Conservation (phyloP, 208 protist species). For the Leishmania guyanensis region DNA sequence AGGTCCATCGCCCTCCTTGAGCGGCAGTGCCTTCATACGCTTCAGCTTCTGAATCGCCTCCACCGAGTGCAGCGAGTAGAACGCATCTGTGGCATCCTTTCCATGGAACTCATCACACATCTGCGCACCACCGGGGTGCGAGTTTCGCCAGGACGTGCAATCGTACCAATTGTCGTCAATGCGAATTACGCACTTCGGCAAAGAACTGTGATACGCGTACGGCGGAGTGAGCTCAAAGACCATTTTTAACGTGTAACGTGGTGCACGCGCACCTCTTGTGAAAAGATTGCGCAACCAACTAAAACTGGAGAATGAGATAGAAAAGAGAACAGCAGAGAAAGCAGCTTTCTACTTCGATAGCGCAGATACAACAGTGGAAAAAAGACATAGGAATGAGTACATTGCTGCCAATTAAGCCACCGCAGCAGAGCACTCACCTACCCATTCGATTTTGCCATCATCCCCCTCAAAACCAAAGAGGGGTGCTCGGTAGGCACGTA, state of each 20-base stretch:
- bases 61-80: conserved; percentile 81
- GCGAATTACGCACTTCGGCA: conserved; percentile 79
- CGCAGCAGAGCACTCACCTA: background rate
- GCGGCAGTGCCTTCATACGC: conserved; percentile 70
- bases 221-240: conserved; percentile 57
- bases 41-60: conserved; percentile 80
- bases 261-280: background rate
- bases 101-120: conserved; percentile 80
- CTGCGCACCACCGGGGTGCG: conserved; percentile 73
- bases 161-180: conserved; percentile 85
- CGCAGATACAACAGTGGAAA: background rate
- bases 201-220: conserved; percentile 58
- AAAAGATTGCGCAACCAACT: background rate
- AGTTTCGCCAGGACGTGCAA: conserved; percentile 73
- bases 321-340: background rate
- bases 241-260: conserved; percentile 24
- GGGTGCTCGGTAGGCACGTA: background rate
- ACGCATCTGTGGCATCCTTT: conserved; percentile 75
- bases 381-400: too few relatives aligned
- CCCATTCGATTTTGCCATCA: background rate
- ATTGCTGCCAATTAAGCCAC: background rate
- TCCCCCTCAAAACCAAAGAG: background rate
- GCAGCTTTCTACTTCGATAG: background rate
- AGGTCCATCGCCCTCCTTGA: conserved; percentile 58
- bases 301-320: background rate